Base-by-base conservation (phyloP, 495 filamentous ascomycete genomes). In the Daldinia decipiens region DNA sequence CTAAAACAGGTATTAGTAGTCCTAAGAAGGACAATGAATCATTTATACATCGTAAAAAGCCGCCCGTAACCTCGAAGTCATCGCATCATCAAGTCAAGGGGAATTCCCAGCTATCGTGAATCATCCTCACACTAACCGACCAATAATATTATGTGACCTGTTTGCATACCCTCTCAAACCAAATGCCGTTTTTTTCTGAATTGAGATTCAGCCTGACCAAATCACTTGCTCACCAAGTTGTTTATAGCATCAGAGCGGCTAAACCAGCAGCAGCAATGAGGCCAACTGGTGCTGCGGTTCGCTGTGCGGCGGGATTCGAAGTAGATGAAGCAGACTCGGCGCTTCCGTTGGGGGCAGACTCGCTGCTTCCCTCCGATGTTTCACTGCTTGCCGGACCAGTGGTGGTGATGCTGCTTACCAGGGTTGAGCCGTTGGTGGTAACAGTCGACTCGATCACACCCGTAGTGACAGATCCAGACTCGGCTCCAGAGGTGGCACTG, bases 401-500 rank as follows among this genome's bases (percentile, higher is more conserved):
- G 39, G 67, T 43, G 11, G 72, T 71, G 38, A 70, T 38, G 29
- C 67, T 75, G 24, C 70, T 63, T 52, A 62, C 71, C 40, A 74
- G 63, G 11, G 81, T 82, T 39, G 74, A 82, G 38, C 65, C 76
- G 59, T 75, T 72, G 39, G 79, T 74, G 39, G 79, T 79, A 57
- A 78, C 63, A 21, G 76, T 55, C 13, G 76, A 70, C 66, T 70
- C 62, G 7, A 71, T 74, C 43, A 67, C 73, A 26, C 47, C 64
- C 19, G 68, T 67, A 8, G 63, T 75, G 31, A 67, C 60, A 62
- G 66, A 74, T 65, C 51, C 72, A 24, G 74, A 74, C 36, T 65
- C 61, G 11, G 71, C 51, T 19, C 68, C 73, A 52, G 77, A 71
- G 67, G 29, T 34, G 34, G 9, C 56, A 21, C 56, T 65, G n/a